Conservation (phyloP, 2,329 filamentous ascomycete species). For the Rhytidhysteron rufulum region DNA sequence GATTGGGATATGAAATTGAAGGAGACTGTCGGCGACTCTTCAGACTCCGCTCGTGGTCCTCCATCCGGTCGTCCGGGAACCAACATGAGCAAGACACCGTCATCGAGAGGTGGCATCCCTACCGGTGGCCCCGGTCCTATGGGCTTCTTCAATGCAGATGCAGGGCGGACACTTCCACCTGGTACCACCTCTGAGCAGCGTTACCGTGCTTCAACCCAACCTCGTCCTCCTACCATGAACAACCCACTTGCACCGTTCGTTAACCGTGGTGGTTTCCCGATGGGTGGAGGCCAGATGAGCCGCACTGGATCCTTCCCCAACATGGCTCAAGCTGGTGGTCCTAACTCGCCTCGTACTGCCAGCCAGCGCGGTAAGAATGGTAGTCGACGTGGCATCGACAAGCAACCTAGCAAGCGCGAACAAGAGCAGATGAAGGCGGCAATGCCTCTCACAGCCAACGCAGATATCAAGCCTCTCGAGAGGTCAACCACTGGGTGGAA, state of each 20-base stretch:
- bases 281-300: constrained; percentile 57
- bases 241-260: constrained; percentile 59
- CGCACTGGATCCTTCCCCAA: constrained; percentile 59
- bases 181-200: constrained; percentile 76
- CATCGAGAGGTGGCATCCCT: constrained; percentile 38
- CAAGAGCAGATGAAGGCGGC: constrained; percentile 69
- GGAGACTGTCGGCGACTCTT: constrained; percentile 77
- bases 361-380: constrained; percentile 63
- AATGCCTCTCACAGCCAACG: constrained; percentile 85
- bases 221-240: constrained; percentile 28
- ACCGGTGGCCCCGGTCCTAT: constrained; percentile 46
- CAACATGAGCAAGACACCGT: constrained; percentile 45
- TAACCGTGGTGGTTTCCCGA: constrained; percentile 59
- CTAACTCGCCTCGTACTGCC: constrained; percentile 67
- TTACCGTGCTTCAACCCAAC: constrained; percentile 45
- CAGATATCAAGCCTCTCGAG: constrained; percentile 73
- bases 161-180: constrained; percentile 61
- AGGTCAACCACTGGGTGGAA: constrained; percentile 82
- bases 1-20: constrained; percentile 90
- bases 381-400: constrained; percentile 52
- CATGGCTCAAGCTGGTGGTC: constrained; percentile 57
- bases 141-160: constrained; percentile 55
- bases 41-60: constrained; percentile 61
- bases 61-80: constrained; percentile 55
- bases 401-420: constrained; percentile 51